Evolutionary conservation across 2,329 filamentous ascomycete species (phyloP).

Genomic region (Tolypocladium sp.): DNA sequence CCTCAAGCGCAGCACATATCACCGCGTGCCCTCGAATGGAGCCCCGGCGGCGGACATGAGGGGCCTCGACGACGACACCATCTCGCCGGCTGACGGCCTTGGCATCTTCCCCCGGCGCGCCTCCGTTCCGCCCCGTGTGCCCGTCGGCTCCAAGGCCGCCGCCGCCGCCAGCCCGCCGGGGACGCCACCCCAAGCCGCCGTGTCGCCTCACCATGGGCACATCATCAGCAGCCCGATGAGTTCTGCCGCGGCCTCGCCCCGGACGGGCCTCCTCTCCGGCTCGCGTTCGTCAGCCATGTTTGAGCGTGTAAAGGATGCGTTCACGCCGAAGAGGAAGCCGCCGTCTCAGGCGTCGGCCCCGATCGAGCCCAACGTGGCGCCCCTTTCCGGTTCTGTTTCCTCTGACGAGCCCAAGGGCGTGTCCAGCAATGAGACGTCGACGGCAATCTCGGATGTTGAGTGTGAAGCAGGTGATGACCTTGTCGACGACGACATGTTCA

Average conservation of each 20-base stretch:
- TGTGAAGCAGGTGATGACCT: background rate
- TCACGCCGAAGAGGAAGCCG: background rate
- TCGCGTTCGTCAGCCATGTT: background rate
- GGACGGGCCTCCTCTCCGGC: background rate
- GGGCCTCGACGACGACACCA: background rate
- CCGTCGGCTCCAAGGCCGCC: background rate
- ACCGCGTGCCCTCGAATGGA: background rate
- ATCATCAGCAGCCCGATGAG: background rate
- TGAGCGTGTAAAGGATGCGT: background rate
- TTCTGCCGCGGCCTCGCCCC: background rate
- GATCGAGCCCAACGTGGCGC: background rate
- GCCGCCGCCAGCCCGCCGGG: background rate
- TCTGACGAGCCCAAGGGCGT: background rate
- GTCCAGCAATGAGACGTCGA: background rate
- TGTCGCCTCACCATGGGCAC: background rate
- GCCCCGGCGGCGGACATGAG: background rate
- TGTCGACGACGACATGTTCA: constrained; percentile 17
- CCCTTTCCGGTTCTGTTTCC: background rate
- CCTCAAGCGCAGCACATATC: background rate
- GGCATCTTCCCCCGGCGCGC: background rate
- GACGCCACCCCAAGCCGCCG: background rate
- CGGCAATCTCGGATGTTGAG: background rate
- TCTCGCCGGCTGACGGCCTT: background rate
- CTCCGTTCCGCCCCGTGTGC: background rate
- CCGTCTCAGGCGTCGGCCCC: background rate